Evolutionary conservation across 2,329 filamentous ascomycete genomes (phyloP).

Genomic region (Venturia nashicola): DNA sequence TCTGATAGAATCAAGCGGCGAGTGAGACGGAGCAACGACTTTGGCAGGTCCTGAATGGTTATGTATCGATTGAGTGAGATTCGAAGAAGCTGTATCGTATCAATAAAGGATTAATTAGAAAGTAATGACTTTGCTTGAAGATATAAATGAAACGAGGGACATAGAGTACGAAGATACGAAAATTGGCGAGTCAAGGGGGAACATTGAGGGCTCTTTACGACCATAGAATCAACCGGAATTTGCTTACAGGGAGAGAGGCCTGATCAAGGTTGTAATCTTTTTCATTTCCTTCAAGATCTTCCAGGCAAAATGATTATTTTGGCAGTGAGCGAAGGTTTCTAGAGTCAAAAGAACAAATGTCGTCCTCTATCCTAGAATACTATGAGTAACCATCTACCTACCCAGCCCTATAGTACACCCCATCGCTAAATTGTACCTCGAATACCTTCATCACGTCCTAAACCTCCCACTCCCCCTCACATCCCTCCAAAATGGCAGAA

Average conservation of each 20-base stretch:
- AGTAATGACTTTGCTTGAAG: background rate
- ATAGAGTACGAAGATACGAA: background rate
- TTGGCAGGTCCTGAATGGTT: background rate
- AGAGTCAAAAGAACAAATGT: background rate
- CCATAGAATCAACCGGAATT: background rate
- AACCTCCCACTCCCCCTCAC: background rate
- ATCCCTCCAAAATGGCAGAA: slow-evolving; percentile 40
- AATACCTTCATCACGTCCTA: background rate
- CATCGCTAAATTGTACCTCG: background rate
- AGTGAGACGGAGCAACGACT: background rate
- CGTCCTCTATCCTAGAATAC: background rate
- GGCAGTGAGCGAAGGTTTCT: background rate
- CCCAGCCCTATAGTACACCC: background rate
- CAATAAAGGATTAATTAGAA: background rate
- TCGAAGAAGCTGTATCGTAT: background rate
- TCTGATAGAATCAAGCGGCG: background rate
- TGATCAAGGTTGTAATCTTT: background rate
- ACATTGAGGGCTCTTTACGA: background rate
- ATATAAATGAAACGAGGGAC: background rate
- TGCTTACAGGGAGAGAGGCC: background rate
- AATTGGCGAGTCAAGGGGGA: background rate
- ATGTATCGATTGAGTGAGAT: background rate
- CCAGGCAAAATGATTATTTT: too few relatives aligned
- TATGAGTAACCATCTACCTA: background rate
- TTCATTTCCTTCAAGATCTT: background rate